Evolutionary conservation across 2,329 filamentous ascomycete species (phyloP).

Genomic region (Alternaria sp.): DNA sequence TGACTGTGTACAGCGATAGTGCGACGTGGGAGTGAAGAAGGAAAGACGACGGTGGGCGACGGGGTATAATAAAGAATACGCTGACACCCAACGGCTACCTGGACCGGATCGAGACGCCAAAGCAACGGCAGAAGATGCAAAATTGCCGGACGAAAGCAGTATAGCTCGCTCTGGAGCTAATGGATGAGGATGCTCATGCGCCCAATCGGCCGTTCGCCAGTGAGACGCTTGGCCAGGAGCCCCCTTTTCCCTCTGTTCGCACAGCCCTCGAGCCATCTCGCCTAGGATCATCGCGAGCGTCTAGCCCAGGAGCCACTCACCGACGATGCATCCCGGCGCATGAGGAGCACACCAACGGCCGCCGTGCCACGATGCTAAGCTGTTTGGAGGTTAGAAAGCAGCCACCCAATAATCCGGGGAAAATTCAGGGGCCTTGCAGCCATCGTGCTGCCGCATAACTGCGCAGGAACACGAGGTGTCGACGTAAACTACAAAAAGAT

Average conservation of each 20-base stretch:
- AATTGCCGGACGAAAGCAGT: slow-evolving; percentile 30
- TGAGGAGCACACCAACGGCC: slow-evolving; percentile 29
- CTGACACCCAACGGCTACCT: slow-evolving; percentile 7
- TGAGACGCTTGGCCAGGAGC: slow-evolving; percentile 11
- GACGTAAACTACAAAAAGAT: slow-evolving; percentile 6
- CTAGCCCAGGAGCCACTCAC: slow-evolving; percentile 19
- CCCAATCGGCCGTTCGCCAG: slow-evolving; percentile 31
- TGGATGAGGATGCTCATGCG: slow-evolving; percentile 21
- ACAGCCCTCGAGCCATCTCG: slow-evolving; percentile 12
- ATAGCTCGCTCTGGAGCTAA: slow-evolving; percentile 30
- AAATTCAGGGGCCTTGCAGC: slow-evolving; percentile 41
- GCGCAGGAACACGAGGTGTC: not conserved
- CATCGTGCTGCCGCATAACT: slow-evolving; percentile 3
- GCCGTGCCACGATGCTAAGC: slow-evolving; percentile 28
- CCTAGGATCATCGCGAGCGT: slow-evolving; percentile 13
- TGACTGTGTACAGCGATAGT: slow-evolving; percentile 30
- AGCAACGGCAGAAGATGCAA: slow-evolving; percentile 43
- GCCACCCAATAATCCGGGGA: slow-evolving; percentile 45
- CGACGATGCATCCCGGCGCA: slow-evolving; percentile 23
- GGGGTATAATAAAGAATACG: slow-evolving; percentile 26
- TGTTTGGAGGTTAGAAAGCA: slow-evolving; percentile 14
- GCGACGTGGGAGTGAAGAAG: slow-evolving; percentile 26
- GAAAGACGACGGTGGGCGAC: slow-evolving; percentile 16
- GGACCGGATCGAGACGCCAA: slow-evolving; percentile 26
- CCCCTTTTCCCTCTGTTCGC: slow-evolving; percentile 24